These are phyloP conservation scores for Pinus tabuliformis DNA, from an alignment of 75 land plant genomes.

Conservation along the genomic window DNA sequence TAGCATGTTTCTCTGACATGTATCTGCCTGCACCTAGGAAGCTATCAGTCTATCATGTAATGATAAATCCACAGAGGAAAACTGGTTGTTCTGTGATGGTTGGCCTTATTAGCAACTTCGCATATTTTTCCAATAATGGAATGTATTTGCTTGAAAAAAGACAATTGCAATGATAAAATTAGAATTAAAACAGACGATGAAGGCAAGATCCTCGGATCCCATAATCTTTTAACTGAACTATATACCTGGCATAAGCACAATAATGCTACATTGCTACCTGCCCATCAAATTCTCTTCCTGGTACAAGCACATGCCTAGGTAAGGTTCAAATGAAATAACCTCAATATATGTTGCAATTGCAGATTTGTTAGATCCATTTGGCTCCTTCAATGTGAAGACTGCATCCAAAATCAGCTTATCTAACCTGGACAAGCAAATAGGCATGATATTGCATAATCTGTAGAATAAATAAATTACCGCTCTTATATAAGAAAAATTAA, in stretches of 20 bases:
- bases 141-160: too few relatives aligned
- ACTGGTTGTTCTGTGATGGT: too few relatives aligned
- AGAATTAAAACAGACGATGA: too few relatives aligned
- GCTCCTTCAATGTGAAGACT: conserved; percentile 58
- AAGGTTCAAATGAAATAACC: conserved; percentile 34
- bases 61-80: too few relatives aligned
- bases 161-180: too few relatives aligned
- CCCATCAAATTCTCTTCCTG: neutral
- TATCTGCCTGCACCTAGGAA: too few relatives aligned
- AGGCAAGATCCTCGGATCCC: neutral
- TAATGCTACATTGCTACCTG: neutral
- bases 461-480: neutral
- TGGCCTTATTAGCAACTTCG: too few relatives aligned
- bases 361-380: conserved; percentile 77
- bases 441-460: neutral
- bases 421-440: conserved; percentile 32
- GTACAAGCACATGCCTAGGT: neutral
- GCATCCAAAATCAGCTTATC: conserved; percentile 80
- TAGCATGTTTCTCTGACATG: too few relatives aligned
- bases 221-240: neutral
- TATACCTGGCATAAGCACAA: neutral
- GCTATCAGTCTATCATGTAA: too few relatives aligned
- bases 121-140: too few relatives aligned
- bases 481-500: neutral
- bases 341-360: conserved; percentile 69